Conservation (phyloP, 2,329 filamentous ascomycete species). For the Colletotrichum orbiculare region DNA sequence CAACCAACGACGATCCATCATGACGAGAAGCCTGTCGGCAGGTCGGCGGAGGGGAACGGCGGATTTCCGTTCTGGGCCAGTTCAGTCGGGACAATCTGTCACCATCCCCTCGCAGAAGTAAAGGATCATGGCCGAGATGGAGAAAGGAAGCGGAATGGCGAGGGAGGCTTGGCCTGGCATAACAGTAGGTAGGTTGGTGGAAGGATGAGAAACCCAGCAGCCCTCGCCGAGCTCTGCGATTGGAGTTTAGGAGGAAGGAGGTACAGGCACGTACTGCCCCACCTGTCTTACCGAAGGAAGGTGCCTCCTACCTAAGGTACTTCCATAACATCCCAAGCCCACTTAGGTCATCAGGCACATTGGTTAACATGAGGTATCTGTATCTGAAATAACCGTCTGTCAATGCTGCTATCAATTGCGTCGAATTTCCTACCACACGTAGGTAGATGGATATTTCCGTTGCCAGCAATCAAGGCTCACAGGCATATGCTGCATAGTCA, state of each 20-base stretch:
- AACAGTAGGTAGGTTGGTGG: slow-evolving; percentile 20
- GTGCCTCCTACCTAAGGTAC: not conserved
- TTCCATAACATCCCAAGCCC: not conserved
- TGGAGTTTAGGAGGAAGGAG: not conserved
- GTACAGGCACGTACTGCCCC: slow-evolving; percentile 6
- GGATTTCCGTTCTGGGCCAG: too few relatives aligned
- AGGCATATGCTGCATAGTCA: too few relatives aligned
- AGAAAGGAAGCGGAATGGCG: slow-evolving; percentile 23
- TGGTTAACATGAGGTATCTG: too few relatives aligned
- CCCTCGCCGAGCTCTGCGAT: not conserved
- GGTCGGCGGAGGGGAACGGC: too few relatives aligned
- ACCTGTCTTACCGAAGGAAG: not conserved
- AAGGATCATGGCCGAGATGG: slow-evolving; percentile 1
- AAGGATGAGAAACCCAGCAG: slow-evolving; percentile 32
- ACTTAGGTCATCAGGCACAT: too few relatives aligned
- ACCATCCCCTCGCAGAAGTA: too few relatives aligned
- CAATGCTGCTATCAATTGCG: too few relatives aligned
- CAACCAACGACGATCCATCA: not conserved
- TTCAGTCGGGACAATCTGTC: too few relatives aligned
- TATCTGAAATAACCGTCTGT: too few relatives aligned
- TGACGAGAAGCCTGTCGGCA: not conserved
- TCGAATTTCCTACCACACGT: too few relatives aligned
- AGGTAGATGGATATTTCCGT: too few relatives aligned
- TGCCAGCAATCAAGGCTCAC: too few relatives aligned
- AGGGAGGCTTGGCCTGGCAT: slow-evolving; percentile 24